Base-by-base conservation (phyloP, 306 rosid genomes). In the Hippophae tibetana region DNA sequence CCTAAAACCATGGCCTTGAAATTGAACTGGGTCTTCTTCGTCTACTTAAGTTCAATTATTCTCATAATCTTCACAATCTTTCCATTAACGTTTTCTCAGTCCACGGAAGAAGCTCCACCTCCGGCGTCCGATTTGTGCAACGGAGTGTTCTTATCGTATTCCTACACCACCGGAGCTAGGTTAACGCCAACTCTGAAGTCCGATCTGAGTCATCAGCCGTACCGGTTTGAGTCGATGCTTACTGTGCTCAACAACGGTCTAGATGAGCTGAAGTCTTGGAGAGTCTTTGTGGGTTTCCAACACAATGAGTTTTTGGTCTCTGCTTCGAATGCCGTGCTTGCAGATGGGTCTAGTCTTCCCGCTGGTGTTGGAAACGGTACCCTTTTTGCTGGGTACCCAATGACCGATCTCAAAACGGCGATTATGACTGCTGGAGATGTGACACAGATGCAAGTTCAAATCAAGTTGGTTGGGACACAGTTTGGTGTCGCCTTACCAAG, bases 361-460 rank as follows among this genome's bases (percentile, higher is more conserved):
- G 90, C 79, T 18, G 43, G 54, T 2, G 95, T 93, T 5, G 90
- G 80, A 0, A 93, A 89, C 60, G 99, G 95, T 11, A 88, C 97
- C 8, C 52, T 86, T 46, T 81, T 93, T 2, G 83, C 89, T 0
- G 99, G 99, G 1, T 84, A 58, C 9, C 89, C 99, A 6, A 62
- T 63, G 89, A 80, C 90, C 2, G 97, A 93, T 73, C 93, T 93
- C 65, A 84, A 84, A 69, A 86, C 99, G 47, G 99, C 99, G 57
- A 79, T 74, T 12, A 79, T 82, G 64, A 93, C 99, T 0, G 99
- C 99, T 1, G 99, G 99, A 0, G 99, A 93, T 53, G 25, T 82
- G 72, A 72, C 77, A 41, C 97, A 93, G 94, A 89, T 84, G 94
- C 76, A 78, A 70, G 87, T 72, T 50, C 79, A 75, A 86, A 75